Evolutionary conservation across 202 grass and related monocot species (phyloP), one percentile per base, ranked within the genome.

Genomic region (Elaeis oleifera): DNA sequence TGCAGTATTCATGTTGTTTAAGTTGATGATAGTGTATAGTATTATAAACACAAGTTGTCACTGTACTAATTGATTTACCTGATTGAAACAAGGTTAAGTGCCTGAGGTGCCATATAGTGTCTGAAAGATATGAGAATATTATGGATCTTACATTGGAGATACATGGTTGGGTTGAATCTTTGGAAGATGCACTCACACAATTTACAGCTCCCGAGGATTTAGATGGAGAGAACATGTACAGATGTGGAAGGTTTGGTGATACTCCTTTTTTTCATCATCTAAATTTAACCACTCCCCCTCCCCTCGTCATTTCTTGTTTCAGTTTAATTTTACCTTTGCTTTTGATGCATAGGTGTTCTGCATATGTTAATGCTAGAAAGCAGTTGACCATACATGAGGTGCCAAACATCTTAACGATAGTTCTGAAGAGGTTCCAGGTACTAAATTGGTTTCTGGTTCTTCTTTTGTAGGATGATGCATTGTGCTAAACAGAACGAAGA

Each of bases 111-210:
- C 63, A 87, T 73, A 85, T 86, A 13, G 94, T 94, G 65, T 99
- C 94, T 68, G 94, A 99, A 84, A 79, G 84, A 80, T 94, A 87
- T 25, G 94, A 99, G 57, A 99, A 92, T 77, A 99, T 99, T 79
- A 99, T 99, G 94, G 94, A 99, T 72, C 94, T 99, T 83, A 99
- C 94, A 58, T 79, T 99, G 80, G 94, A 99, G 74, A 99, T 99
- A 81, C 82, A 94, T 82, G 94, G 94, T 62, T 89, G 88, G 88
- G 94, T 99, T n/a, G 94, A 99, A 54, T 94, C 94, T 21, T 80
- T 99, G 81, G 85, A 99, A 82, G 94, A 99, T 82, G 94, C 94
- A 69, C 81, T 99, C 68, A 89, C 88, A 27, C 94, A 99, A 74
- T 99, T 99, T 82, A 99, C 94, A 60, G 76, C 88, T 75, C 82